Conservation (phyloP, 345 rosid species). For the Linum lewisii region DNA sequence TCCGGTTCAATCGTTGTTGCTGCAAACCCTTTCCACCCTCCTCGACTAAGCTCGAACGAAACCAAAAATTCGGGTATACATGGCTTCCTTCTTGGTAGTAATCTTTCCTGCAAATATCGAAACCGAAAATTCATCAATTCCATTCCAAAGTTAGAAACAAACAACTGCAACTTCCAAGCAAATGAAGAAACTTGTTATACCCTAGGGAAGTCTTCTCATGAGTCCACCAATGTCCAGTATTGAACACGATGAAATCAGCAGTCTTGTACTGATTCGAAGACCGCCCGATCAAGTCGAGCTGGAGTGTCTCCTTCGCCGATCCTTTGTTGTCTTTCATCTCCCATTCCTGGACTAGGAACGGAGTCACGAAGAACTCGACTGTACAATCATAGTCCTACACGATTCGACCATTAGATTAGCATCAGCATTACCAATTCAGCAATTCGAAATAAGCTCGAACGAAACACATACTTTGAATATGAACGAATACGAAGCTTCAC, state of each 20-base stretch:
- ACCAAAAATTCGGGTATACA: conserved; percentile 57
- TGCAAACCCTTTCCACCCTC: no score
- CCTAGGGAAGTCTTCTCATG: conserved; percentile 93
- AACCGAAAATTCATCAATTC: conserved; percentile 3
- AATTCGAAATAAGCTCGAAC: background rate
- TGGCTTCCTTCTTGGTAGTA: conserved; percentile 91
- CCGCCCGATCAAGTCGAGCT: conserved; percentile 78
- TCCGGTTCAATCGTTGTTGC: no score
- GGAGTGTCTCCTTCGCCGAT: conserved; percentile 59
- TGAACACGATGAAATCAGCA: conserved; percentile 75
- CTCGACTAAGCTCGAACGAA: no score
- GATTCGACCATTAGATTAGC: background rate
- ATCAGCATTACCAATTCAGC: no score
- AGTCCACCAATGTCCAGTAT: conserved; percentile 99
- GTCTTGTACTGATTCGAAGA: conserved; percentile 57
- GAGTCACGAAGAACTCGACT: conserved; percentile 79
- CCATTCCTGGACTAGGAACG: conserved; percentile 96
- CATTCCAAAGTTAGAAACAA: no score
- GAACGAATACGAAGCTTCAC: conserved; percentile 81
- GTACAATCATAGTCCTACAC: conserved; percentile 65
- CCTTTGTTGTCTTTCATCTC: conserved; percentile 49
- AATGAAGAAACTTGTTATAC: conserved; percentile 19
- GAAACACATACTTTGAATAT: conserved; percentile 64
- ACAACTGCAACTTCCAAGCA: background rate
- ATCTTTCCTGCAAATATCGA: conserved; percentile 48